phyloP scores from a whole-genome alignment of 768 basidiomycete species.

The Sporobolomyces pararoseus region DNA sequence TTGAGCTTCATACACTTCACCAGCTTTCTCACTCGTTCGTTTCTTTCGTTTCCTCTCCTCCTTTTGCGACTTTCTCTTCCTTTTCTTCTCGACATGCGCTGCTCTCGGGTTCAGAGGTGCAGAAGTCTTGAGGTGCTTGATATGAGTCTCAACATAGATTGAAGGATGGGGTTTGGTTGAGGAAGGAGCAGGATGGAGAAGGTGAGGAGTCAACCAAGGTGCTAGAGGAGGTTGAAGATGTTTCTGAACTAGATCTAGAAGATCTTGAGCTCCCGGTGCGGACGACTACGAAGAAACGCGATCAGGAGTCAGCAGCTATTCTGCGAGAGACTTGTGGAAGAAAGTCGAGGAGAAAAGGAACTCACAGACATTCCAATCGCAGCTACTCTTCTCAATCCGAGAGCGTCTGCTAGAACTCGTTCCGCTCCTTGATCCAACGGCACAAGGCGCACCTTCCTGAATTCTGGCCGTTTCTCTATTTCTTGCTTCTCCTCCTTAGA shows the following conservation, averaged over 20 bases:
- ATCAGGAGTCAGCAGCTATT: no score
- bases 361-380: conserved; percentile 67
- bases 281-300: conserved; percentile 48
- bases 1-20: background rate
- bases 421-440: conserved; percentile 69
- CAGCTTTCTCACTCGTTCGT: background rate
- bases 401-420: conserved; percentile 56
- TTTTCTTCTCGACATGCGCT: conserved; percentile 56
- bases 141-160: conserved; percentile 63
- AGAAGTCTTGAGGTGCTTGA: conserved; percentile 75
- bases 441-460: conserved; percentile 56
- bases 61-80: background rate
- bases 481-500: background rate
- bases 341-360: conserved; percentile 21
- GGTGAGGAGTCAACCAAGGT: conserved; percentile 59
- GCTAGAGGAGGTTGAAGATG: conserved; percentile 59
- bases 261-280: conserved; percentile 51
- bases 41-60: background rate
- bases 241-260: conserved; percentile 50
- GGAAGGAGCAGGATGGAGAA: conserved; percentile 12
- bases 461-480: background rate
- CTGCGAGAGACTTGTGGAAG: no score
- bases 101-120: conserved; percentile 73
- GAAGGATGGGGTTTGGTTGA: conserved; percentile 44
- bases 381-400: conserved; percentile 67